Percentiles rank a stretch among this genome's conserved stretches.
Evolutionary conservation across 2,329 filamentous ascomycete genomes (phyloP).

Genomic region (Aspergillus sp.): DNA sequence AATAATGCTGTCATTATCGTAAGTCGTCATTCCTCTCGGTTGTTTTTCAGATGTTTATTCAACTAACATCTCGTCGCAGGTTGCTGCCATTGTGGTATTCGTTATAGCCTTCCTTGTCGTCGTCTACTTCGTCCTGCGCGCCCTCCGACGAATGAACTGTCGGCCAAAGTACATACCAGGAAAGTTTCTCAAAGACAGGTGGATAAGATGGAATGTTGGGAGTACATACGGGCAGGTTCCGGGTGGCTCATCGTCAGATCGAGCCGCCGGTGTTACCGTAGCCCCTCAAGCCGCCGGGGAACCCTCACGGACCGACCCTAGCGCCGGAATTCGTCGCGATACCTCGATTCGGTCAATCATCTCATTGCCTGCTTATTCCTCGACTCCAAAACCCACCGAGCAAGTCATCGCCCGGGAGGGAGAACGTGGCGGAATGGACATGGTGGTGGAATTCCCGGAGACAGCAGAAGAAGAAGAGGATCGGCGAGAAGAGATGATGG

Average conservation of each 20-base stretch:
- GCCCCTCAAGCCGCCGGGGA: constrained; percentile 27
- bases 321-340: constrained; percentile 67
- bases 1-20: constrained; percentile 33
- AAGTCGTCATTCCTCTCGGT: constrained; percentile 13
- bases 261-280: constrained; percentile 21
- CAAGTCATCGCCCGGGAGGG: constrained; percentile 84
- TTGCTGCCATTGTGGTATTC: constrained; percentile 32
- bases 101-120: constrained; percentile 29
- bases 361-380: constrained; percentile 84
- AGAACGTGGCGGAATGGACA: constrained; percentile 86
- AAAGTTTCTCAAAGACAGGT: constrained; percentile 51
- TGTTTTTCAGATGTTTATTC: not conserved
- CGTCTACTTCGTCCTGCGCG: constrained; percentile 41
- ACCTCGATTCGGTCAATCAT: constrained; percentile 90
- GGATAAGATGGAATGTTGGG: constrained; percentile 51
- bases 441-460: constrained; percentile 82
- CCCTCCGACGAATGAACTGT: constrained; percentile 44
- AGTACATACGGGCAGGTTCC: constrained; percentile 44
- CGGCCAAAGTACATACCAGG: constrained; percentile 55
- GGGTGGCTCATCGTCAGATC: constrained; percentile 20
- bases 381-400: constrained; percentile 71
- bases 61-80: constrained; percentile 20
- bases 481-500: constrained; percentile 86
- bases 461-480: constrained; percentile 75
- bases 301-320: constrained; percentile 30